phyloP scores from a whole-genome alignment of 345 rosid genomes.

The Eucalyptus pauciflora region DNA sequence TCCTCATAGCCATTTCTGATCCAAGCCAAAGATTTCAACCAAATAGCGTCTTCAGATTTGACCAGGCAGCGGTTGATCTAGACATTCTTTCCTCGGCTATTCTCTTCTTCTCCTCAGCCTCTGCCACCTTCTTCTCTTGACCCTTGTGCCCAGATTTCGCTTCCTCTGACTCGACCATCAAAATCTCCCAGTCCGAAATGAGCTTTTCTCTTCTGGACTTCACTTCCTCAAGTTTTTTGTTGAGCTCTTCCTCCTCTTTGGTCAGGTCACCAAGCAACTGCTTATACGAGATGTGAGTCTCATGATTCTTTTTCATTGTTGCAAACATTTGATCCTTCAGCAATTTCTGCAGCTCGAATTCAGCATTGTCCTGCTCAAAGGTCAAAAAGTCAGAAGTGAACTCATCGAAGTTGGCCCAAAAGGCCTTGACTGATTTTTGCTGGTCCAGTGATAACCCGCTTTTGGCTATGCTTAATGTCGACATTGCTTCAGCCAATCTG shows the following conservation, averaged over 20 bases:
- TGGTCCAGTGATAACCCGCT: background rate
- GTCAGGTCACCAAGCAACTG: background rate
- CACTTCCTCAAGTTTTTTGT: background rate
- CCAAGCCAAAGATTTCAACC: background rate
- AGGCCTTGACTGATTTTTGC: background rate
- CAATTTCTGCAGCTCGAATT: background rate
- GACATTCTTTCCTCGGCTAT: slow-evolving; percentile 4
- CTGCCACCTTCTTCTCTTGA: background rate
- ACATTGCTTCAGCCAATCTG: background rate
- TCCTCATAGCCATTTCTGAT: background rate
- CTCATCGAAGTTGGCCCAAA: background rate
- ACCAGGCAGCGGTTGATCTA: background rate
- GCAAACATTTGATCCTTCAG: background rate
- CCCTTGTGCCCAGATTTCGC: background rate
- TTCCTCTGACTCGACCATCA: background rate
- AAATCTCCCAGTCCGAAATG: background rate
- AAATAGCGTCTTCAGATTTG: background rate
- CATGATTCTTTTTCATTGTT: background rate
- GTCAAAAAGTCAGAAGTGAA: background rate
- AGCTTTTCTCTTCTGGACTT: background rate
- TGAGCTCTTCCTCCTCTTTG: background rate
- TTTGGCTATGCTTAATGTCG: background rate
- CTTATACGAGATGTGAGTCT: background rate
- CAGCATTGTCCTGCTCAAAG: background rate
- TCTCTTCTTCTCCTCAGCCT: slow-evolving; percentile 1